Percentiles rank a stretch among this genome's conserved stretches.
Conservation (phyloP, 2,329 filamentous ascomycete genomes). For the Capronia americana region DNA sequence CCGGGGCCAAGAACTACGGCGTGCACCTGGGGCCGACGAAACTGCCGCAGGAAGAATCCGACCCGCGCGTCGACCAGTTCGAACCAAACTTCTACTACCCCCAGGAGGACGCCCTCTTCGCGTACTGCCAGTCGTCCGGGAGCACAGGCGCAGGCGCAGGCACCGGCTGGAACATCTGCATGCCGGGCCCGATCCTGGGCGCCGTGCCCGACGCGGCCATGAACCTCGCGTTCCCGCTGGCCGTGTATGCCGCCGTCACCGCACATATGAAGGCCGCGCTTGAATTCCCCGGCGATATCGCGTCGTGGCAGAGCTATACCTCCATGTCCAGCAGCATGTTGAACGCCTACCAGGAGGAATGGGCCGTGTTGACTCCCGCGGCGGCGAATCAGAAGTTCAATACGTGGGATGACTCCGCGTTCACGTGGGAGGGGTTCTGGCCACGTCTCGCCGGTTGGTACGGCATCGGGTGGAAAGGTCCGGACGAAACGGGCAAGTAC, state of each 20-base stretch:
- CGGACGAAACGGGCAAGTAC: constrained; percentile 37
- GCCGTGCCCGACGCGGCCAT: constrained; percentile 58
- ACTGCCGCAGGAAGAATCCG: constrained; percentile 55
- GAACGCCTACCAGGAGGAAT: constrained; percentile 59
- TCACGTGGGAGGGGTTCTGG: constrained; percentile 58
- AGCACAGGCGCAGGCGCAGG: neutral
- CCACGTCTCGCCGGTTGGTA: constrained; percentile 55
- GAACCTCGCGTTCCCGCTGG: constrained; percentile 57
- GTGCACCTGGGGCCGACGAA: constrained; percentile 55
- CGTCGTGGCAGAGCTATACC: constrained; percentile 52
- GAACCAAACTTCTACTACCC: constrained; percentile 63
- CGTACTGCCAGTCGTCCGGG: constrained; percentile 48
- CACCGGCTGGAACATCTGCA: constrained; percentile 53
- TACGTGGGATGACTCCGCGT: constrained; percentile 52
- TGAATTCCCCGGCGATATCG: constrained; percentile 53
- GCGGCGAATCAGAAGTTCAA: constrained; percentile 58
- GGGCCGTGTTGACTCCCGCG: constrained; percentile 52
- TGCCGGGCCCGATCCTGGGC: constrained; percentile 57
- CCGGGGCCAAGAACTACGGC: constrained; percentile 61
- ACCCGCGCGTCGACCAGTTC: constrained; percentile 49
- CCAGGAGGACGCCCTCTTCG: constrained; percentile 58
- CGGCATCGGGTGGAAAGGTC: constrained; percentile 47
- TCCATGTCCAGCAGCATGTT: constrained; percentile 54
- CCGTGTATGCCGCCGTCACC: constrained; percentile 57
- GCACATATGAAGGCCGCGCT: constrained; percentile 50